A percentile compares a stretch with the other conserved stretches of the same genome.
phyloP scores from a whole-genome alignment of 495 filamentous ascomycete species.

The Echria macrotheca region DNA sequence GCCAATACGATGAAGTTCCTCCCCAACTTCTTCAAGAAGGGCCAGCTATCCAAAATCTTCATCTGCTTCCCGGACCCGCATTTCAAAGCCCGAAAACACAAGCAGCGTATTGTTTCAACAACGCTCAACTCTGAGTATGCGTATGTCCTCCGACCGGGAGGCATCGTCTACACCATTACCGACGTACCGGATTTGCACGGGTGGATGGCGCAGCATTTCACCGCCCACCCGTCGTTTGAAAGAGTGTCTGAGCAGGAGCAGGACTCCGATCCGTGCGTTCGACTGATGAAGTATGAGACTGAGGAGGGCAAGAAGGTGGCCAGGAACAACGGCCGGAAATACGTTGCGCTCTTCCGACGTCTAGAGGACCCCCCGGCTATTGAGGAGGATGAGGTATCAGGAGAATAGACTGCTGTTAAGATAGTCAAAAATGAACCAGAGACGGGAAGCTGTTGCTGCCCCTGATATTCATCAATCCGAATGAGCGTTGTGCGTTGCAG shows the following conservation, averaged over 20 bases:
- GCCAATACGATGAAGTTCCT: slow-evolving; percentile 98
- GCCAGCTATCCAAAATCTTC: slow-evolving; percentile 81
- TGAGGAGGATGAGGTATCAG: slow-evolving; percentile 1
- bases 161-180: slow-evolving; percentile 90
- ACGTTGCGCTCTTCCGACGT: slow-evolving; percentile 77
- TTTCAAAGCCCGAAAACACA: slow-evolving; percentile 96
- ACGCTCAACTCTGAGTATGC: slow-evolving; percentile 90
- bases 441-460: too few species aligned
- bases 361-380: slow-evolving; percentile 68
- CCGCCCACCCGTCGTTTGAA: slow-evolving; percentile 62
- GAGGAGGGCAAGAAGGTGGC: slow-evolving; percentile 98
- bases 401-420: too few species aligned
- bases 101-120: slow-evolving; percentile 86
- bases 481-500: too few species aligned
- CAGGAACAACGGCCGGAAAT: slow-evolving; percentile 82
- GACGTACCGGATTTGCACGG: slow-evolving; percentile 90
- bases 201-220: slow-evolving; percentile 88
- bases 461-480: too few species aligned
- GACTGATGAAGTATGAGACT: slow-evolving; percentile 77
- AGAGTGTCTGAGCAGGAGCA: slow-evolving; percentile 60
- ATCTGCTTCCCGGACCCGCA: slow-evolving; percentile 98
- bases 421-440: too few species aligned
- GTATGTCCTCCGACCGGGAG: slow-evolving; percentile 75
- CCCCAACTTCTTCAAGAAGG: slow-evolving; percentile 82
- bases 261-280: slow-evolving; percentile 68